phyloP scores from a whole-genome alignment of 1,139 yeast genomes.

The Saccharomyces hybrid region DNA sequence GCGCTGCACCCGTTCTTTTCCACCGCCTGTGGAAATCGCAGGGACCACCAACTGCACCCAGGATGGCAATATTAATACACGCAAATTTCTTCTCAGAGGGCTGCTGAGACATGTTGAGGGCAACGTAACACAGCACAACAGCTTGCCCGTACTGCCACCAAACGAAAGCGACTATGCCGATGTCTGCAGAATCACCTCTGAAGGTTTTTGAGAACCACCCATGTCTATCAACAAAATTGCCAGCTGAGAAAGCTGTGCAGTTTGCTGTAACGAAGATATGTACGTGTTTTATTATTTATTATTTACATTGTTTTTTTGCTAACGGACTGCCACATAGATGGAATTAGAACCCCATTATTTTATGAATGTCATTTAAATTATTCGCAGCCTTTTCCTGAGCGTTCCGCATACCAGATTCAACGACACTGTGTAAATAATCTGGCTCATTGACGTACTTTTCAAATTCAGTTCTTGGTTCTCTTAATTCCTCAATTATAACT shows the following conservation, averaged over 20 bases:
- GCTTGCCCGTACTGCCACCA: too few species aligned
- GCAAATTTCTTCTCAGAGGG: background rate
- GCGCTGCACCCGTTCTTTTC: background rate
- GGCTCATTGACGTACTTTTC: slow-evolving; percentile 47
- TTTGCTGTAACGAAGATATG: slow-evolving; percentile 45
- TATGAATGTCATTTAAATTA: slow-evolving; percentile 51
- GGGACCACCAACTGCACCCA: background rate
- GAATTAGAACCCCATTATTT: slow-evolving; percentile 51
- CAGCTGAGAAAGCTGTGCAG: slow-evolving; percentile 27
- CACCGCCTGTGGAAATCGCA: background rate
- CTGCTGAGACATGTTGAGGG: too few species aligned
- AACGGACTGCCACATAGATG: slow-evolving; percentile 16
- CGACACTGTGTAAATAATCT: slow-evolving; percentile 46
- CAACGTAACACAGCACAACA: too few species aligned
- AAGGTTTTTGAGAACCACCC: background rate
- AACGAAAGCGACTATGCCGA: too few species aligned
- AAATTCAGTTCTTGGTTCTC: slow-evolving; percentile 50
- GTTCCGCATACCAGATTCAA: slow-evolving; percentile 48
- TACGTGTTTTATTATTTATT: slow-evolving; percentile 12
- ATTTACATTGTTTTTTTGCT: slow-evolving; percentile 73
- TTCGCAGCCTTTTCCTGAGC: slow-evolving; percentile 59
- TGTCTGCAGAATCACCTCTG: background rate
- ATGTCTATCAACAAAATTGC: background rate
- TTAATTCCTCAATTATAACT: slow-evolving; percentile 51
- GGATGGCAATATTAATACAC: background rate